phyloP scores from a whole-genome alignment of 106 monocot species.

The Dendrobium nobile region DNA sequence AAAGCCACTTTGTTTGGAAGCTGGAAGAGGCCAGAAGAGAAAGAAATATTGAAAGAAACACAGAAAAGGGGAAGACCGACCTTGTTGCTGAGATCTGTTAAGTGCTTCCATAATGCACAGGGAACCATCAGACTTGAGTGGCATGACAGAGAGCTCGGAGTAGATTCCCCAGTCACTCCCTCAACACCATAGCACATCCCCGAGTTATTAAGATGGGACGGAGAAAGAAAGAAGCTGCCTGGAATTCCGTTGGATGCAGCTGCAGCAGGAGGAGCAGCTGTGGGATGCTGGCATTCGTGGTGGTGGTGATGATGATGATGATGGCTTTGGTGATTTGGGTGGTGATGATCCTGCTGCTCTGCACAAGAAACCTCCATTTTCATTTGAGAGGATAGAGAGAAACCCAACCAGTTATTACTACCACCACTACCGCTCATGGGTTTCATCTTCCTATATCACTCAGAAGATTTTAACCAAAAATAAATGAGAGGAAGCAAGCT shows the following conservation, averaged over 20 bases:
- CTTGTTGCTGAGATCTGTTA: slow-evolving; percentile 51
- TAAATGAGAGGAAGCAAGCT: slow-evolving; percentile 11
- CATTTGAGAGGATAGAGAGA: slow-evolving; percentile 91
- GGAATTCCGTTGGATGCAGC: slow-evolving; percentile 22
- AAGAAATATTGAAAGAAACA: slow-evolving; percentile 3
- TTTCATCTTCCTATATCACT: slow-evolving; percentile 26
- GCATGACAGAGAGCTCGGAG: slow-evolving; percentile 73
- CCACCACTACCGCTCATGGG: slow-evolving; percentile 34
- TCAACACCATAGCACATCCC: slow-evolving; percentile 46
- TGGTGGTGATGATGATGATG: slow-evolving; percentile 24
- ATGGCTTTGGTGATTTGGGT: slow-evolving; percentile 6
- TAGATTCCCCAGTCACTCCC: slow-evolving; percentile 36
- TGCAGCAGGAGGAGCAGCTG: neutral
- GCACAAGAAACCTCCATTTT: slow-evolving; percentile 59
- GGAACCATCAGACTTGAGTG: slow-evolving; percentile 93
- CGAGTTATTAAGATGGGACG: slow-evolving; percentile 28
- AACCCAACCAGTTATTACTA: slow-evolving; percentile 72
- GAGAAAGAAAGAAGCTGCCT: slow-evolving; percentile 45
- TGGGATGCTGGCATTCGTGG: slow-evolving; percentile 17
- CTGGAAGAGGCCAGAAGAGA: slow-evolving; percentile 5
- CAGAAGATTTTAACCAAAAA: slow-evolving; percentile 6
- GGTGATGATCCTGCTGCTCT: slow-evolving; percentile 38
- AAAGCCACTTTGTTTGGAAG: slow-evolving; percentile 14
- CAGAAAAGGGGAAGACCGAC: slow-evolving; percentile 7
- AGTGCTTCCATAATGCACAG: slow-evolving; percentile 98